These are phyloP conservation scores for Neurospora sublineolata DNA, from an alignment of 495 filamentous ascomycete genomes.

Conservation along the genomic window DNA sequence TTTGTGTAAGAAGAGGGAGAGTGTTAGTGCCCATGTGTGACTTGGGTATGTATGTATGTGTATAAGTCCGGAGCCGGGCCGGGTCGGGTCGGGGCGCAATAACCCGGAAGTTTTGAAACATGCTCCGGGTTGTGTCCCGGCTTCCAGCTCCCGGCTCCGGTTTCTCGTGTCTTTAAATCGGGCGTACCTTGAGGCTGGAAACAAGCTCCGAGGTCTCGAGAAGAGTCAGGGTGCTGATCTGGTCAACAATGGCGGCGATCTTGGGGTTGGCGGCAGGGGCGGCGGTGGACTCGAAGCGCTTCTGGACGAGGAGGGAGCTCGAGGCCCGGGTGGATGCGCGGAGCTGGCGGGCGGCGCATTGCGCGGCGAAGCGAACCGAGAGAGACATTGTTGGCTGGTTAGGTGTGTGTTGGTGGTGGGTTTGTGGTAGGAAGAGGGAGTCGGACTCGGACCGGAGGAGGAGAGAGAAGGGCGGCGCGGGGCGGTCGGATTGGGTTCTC, in stretches of 20 bases:
- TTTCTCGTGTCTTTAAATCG: neutral
- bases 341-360: conserved; percentile 48
- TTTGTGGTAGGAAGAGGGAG: neutral
- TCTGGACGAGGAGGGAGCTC: conserved; percentile 23
- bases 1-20: neutral
- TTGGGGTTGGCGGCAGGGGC: conserved; percentile 64
- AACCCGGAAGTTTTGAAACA: neutral
- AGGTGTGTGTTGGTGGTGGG: neutral
- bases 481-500: neutral
- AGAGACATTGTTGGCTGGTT: conserved; percentile 39
- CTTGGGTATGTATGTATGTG: neutral
- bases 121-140: neutral
- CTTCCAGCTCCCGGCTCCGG: neutral
- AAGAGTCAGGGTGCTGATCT: conserved; percentile 94
- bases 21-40: neutral
- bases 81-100: neutral
- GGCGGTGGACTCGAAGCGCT: conserved; percentile 61
- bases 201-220: conserved; percentile 96
- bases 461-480: conserved; percentile 5
- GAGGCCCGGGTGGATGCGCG: conserved; percentile 31
- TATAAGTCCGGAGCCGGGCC: neutral
- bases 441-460: conserved; percentile 1
- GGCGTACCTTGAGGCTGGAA: conserved; percentile 67
- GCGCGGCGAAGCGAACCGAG: conserved; percentile 45
- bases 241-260: conserved; percentile 85